phyloP scores from a whole-genome alignment of 2,329 filamentous ascomycete genomes.

The Dothistroma pini region DNA sequence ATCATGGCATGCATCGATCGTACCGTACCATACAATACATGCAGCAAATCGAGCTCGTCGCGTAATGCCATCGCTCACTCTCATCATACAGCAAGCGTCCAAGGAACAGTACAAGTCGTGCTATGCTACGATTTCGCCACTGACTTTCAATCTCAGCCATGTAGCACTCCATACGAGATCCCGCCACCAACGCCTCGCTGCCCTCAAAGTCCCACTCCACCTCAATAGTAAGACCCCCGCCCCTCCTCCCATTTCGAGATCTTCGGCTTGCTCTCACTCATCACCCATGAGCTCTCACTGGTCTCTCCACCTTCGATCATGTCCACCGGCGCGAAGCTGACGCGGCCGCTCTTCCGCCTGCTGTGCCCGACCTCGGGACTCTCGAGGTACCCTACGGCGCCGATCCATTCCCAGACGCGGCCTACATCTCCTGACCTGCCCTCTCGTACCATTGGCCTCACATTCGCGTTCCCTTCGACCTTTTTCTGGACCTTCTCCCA shows the following conservation, averaged over 20 bases:
- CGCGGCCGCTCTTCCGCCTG: constrained; percentile 28
- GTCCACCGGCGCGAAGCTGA: constrained; percentile 29
- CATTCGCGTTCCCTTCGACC: constrained; percentile 91
- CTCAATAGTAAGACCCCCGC: constrained; percentile 43
- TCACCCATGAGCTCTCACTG: constrained; percentile 13
- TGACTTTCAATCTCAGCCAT: not conserved
- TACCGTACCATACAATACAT: not conserved
- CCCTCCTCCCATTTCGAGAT: constrained; percentile 45
- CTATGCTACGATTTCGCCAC: not conserved
- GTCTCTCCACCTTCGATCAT: constrained; percentile 15
- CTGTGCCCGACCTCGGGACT: constrained; percentile 19
- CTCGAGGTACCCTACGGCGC: constrained; percentile 45
- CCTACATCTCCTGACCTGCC: constrained; percentile 53
- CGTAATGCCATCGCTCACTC: not conserved
- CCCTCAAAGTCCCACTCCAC: not conserved
- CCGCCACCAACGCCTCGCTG: not conserved
- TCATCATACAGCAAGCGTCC: not conserved
- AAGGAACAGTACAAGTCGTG: not conserved
- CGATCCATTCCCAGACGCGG: constrained; percentile 67
- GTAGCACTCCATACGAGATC: not conserved
- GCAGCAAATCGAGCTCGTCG: not conserved
- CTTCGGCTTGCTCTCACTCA: constrained; percentile 19
- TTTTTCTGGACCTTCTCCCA: constrained; percentile 81
- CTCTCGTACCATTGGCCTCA: constrained; percentile 71
- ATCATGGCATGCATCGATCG: not conserved